phyloP scores from a whole-genome alignment of 768 basidiomycete species.

The Termitomyces sp. region DNA sequence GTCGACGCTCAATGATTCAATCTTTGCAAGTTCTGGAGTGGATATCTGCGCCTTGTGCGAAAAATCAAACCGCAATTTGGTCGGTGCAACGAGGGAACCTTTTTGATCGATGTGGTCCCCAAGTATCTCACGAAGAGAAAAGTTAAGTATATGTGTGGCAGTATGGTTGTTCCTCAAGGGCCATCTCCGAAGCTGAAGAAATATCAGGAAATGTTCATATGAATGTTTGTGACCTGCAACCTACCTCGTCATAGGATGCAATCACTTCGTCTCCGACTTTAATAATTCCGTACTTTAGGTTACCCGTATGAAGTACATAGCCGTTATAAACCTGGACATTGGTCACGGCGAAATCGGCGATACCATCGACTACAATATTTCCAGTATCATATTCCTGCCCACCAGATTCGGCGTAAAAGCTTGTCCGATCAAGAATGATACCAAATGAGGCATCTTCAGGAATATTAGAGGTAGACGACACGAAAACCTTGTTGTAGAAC shows the following conservation, averaged over 20 bases:
- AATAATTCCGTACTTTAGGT: constrained; percentile 83
- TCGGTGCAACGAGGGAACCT: constrained; percentile 93
- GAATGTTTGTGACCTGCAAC: constrained; percentile 1
- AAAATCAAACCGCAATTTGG: constrained; percentile 97
- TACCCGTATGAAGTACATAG: constrained; percentile 91
- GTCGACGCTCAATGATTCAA: constrained; percentile 78
- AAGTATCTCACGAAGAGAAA: constrained; percentile 82
- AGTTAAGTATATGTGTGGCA: constrained; percentile 98
- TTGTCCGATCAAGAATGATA: constrained; percentile 84
- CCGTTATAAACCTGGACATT: constrained; percentile 95
- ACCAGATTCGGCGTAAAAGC: constrained; percentile 96
- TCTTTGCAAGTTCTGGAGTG: constrained; percentile 70
- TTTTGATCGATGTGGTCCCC: constrained; percentile 99
- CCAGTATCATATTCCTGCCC: constrained; percentile 98
- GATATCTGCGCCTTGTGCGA: constrained; percentile 89
- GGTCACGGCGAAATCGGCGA: constrained; percentile 88
- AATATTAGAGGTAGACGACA: constrained; percentile 59
- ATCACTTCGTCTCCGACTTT: constrained; percentile 77
- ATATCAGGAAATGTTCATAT: neutral
- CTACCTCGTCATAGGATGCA: constrained; percentile 88
- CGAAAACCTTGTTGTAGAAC: constrained; percentile 76
- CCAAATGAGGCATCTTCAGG: constrained; percentile 72
- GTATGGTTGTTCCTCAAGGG: constrained; percentile 98
- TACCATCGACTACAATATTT: constrained; percentile 87
- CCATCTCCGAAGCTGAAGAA: constrained; percentile 77